These are phyloP conservation scores for Podospora conica DNA, from an alignment of 495 filamentous ascomycete genomes.

Conservation along the genomic window DNA sequence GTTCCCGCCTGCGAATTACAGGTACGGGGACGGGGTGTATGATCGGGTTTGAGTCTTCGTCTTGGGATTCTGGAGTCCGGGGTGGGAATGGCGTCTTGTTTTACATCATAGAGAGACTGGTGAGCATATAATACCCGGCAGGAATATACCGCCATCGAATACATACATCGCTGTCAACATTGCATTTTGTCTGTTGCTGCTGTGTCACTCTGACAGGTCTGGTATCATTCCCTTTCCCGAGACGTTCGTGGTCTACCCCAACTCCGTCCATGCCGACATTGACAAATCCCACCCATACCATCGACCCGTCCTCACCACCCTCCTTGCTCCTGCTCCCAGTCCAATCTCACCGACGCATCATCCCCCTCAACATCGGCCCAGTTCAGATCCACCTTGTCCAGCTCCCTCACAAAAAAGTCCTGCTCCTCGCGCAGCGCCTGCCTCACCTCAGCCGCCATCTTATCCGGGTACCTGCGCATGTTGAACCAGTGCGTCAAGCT, in stretches of 20 bases:
- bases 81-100: not conserved
- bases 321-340: conserved; percentile 3
- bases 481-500: conserved; percentile 92
- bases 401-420: conserved; percentile 84
- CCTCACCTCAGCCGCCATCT: conserved; percentile 65
- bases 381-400: conserved; percentile 56
- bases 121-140: not conserved
- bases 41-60: conserved; percentile 1
- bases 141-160: not conserved
- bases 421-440: conserved; percentile 66
- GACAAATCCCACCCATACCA: not conserved
- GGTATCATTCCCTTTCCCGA: not conserved
- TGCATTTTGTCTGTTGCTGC: not conserved
- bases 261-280: not conserved
- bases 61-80: not conserved
- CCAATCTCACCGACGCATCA: conserved; percentile 9
- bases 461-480: conserved; percentile 68
- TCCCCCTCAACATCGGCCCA: conserved; percentile 31
- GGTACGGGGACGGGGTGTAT: conserved; percentile 24
- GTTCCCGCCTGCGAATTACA: conserved; percentile 14
- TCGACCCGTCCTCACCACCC: not conserved
- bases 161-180: not conserved
- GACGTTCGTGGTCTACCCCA: not conserved
- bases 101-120: not conserved
- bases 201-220: no score